phyloP scores from a whole-genome alignment of 2,329 filamentous ascomycete species.

The Teratosphaeria gauchensis region DNA sequence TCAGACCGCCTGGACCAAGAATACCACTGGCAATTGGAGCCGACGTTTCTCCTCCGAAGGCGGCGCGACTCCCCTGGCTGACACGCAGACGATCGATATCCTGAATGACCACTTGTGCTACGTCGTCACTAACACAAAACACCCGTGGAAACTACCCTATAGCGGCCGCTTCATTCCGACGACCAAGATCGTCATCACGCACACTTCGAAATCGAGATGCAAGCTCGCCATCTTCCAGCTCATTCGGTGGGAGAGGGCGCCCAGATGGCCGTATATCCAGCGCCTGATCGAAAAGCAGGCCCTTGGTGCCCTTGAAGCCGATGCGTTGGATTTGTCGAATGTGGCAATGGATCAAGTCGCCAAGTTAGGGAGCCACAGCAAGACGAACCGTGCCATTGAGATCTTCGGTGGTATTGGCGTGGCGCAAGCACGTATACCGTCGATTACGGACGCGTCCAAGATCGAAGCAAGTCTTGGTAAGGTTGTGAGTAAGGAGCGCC shows the following conservation, averaged over 20 bases:
- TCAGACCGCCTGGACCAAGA: constrained; percentile 76
- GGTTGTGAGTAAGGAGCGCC: constrained; percentile 4
- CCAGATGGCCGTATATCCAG: constrained; percentile 32
- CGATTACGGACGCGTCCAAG: constrained; percentile 29
- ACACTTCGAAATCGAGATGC: constrained; percentile 82
- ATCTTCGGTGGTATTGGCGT: constrained; percentile 71
- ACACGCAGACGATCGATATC: constrained; percentile 76
- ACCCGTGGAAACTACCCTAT: constrained; percentile 77
- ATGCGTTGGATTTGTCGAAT: constrained; percentile 66
- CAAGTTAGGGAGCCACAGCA: constrained; percentile 61
- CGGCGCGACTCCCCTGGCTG: constrained; percentile 44
- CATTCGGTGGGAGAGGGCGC: constrained; percentile 67
- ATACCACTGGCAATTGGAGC: constrained; percentile 25
- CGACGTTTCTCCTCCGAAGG: constrained; percentile 55
- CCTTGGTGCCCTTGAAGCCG: constrained; percentile 61
- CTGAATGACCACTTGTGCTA: constrained; percentile 52
- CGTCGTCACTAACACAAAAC: constrained; percentile 54
- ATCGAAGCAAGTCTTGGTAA: constrained; percentile 8
- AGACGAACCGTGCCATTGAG: constrained; percentile 67
- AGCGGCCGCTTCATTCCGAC: constrained; percentile 61
- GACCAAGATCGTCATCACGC: constrained; percentile 87
- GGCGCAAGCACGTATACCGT: constrained; percentile 36
- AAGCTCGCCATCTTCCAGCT: constrained; percentile 82
- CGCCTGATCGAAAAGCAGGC: constrained; percentile 54
- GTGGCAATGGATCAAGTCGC: constrained; percentile 69